A percentile compares a stretch with the other conserved stretches of the same genome.
These are phyloP conservation scores for Pestalotiopsis fici DNA, from an alignment of 2,329 filamentous ascomycete species.

Conservation along the genomic window DNA sequence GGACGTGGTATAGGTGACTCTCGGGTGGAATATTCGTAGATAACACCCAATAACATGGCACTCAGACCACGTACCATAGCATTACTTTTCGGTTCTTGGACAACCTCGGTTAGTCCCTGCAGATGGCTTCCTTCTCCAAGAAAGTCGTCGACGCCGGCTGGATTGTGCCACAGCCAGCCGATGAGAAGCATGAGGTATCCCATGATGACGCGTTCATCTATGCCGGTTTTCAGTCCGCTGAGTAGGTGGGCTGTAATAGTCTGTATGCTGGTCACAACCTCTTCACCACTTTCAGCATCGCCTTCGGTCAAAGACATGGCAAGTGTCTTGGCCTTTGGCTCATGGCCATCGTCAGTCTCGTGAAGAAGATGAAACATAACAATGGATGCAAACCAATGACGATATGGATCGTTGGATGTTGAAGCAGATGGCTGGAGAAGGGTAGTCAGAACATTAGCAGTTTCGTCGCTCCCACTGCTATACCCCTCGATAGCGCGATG, in stretches of 20 bases:
- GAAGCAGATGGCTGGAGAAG: constrained; percentile 67
- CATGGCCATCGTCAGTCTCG: constrained; percentile 53
- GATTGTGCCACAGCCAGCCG: constrained; percentile 90
- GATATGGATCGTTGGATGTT: constrained; percentile 76
- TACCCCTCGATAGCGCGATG: constrained; percentile 88
- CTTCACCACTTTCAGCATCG: constrained; percentile 85
- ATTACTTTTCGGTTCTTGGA: constrained; percentile 64
- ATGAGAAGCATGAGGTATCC: constrained; percentile 89
- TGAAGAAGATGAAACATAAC: constrained; percentile 84
- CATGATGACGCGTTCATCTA: constrained; percentile 78
- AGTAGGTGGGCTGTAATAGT: constrained; percentile 85
- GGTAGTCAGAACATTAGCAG: constrained; percentile 85
- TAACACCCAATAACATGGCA: constrained; percentile 79
- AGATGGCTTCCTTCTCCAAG: constrained; percentile 89
- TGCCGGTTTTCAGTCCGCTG: constrained; percentile 70
- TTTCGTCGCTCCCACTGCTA: constrained; percentile 73
- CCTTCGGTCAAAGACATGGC: constrained; percentile 86
- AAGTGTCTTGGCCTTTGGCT: constrained; percentile 72
- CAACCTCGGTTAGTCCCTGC: constrained; percentile 79
- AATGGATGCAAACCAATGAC: constrained; percentile 85
- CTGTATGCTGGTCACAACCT: constrained; percentile 93
- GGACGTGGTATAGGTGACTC: constrained; percentile 87
- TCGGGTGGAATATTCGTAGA: constrained; percentile 97
- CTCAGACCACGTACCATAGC: constrained; percentile 78
- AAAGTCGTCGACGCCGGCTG: constrained; percentile 90